Evolutionary conservation across 495 filamentous ascomycete genomes (phyloP).

Genomic region (Parathielavia hyrcaniae): DNA sequence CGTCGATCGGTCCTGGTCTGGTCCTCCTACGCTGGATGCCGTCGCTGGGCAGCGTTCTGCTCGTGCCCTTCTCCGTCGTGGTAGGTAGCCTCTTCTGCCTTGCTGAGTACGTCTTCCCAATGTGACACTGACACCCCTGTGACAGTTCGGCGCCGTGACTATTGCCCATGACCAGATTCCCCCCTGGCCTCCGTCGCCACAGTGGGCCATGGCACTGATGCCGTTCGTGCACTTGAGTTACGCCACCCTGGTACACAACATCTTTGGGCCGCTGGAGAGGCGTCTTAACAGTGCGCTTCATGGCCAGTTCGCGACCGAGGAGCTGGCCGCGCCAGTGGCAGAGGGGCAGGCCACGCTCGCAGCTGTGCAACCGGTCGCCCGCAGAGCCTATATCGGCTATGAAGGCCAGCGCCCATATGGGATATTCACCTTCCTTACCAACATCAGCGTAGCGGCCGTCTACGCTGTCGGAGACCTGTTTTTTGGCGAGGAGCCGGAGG

Average conservation of each 20-base stretch:
- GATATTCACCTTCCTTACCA: no score
- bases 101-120: background rate
- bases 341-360: background rate
- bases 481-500: conserved; percentile 29
- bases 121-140: background rate
- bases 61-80: conserved; percentile 32
- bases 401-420: no score
- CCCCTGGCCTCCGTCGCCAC: conserved; percentile 67
- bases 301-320: conserved; percentile 23
- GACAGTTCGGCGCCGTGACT: conserved; percentile 23
- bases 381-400: background rate
- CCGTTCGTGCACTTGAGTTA: conserved; percentile 65
- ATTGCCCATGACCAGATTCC: conserved; percentile 25
- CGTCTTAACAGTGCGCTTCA: conserved; percentile 47
- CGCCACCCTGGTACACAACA: conserved; percentile 54
- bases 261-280: conserved; percentile 57
- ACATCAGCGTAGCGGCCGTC: no score
- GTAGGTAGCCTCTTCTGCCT: conserved; percentile 23
- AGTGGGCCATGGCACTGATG: conserved; percentile 61
- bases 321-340: conserved; percentile 5
- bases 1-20: conserved; percentile 37
- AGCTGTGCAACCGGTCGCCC: background rate
- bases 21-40: conserved; percentile 34
- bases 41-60: conserved; percentile 26
- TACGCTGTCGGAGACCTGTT: conserved; percentile 4